Evolutionary conservation across 345 rosid species (phyloP).

Genomic region (Camelina laxa): DNA sequence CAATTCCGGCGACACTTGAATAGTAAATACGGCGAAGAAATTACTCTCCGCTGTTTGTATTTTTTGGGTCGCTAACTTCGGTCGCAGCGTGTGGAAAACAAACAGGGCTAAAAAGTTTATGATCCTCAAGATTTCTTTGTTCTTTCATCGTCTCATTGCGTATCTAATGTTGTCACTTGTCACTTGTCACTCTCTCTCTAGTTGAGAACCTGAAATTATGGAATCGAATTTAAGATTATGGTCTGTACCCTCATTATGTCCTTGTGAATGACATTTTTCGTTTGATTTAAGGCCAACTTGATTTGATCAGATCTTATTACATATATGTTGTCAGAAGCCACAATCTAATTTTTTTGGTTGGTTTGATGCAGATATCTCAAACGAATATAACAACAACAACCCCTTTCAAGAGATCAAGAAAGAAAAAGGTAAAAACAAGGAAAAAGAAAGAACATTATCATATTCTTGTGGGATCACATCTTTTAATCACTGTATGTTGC

Average conservation of each 20-base stretch:
- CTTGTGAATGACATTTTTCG: neutral
- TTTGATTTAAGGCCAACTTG: neutral
- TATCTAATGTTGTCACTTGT: neutral
- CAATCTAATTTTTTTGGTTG: neutral
- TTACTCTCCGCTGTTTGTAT: too few species aligned
- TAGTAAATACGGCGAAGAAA: too few species aligned
- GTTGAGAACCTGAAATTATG: conserved; percentile 4
- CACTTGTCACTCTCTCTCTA: neutral
- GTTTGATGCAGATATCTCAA: conserved; percentile 46
- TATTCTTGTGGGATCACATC: neutral
- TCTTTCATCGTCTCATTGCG: too few species aligned
- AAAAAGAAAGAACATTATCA: neutral
- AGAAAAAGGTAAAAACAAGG: conserved; percentile 59
- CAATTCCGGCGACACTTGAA: too few species aligned
- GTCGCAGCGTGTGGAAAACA: too few species aligned
- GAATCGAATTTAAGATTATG: neutral
- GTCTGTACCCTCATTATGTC: neutral
- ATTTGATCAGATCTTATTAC: neutral
- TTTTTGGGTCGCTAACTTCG: too few species aligned
- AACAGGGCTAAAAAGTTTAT: neutral
- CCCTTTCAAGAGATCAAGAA: conserved; percentile 62
- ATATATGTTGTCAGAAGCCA: neutral
- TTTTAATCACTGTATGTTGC: conserved; percentile 25
- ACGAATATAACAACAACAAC: conserved; percentile 44
- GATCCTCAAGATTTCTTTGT: neutral